Evolutionary conservation across 2,329 filamentous ascomycete genomes (phyloP), one percentile per base, ranked within the genome.

Genomic region (Aspergillus brasiliensis): DNA sequence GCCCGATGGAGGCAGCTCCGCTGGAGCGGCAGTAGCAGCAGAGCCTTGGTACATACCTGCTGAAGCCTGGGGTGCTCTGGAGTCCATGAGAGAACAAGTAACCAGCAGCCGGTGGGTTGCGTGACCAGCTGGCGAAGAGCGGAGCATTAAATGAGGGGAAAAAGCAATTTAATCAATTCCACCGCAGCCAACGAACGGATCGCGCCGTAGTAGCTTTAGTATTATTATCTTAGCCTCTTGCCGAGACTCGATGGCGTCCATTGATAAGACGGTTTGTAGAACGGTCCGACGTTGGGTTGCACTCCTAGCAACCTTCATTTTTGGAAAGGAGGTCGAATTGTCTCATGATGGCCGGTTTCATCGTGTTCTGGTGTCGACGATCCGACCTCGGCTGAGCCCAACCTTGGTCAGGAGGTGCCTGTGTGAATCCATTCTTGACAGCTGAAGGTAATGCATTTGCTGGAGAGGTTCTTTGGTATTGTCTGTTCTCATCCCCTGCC

Each of bases 1-100:
- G 59, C 64, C 64, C 21, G 68, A 61, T 46, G 65, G 58, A 21
- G 65, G 55, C 19, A 64, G 42, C 27, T 64, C 63, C 4, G 54
- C 25, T 8, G 48, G 42, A 8, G 28, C 42, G 10, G 28, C 42
- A 15, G 27, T 25, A 5, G 46, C 31, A 15, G n/a, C 15, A n/a
- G 46, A 49, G n/a, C 38, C 55, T 38, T 58, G 21, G 19, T 59
- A 61, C 38, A 28, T 40, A 52, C 57, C 57, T 40, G 19, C 21
- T 10, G 53, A 37, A 25, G 44, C n/a, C 21, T 54, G 48, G n/a
- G 47, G 27, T 31, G 34, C 40, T 48, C 57, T 60, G 46, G 54
- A 56, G 38, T 23, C 56, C 61, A 63, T 63, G 38, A 44, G 38
- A 23, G 17, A 11, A 28, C 13, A 15, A 27, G 27, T 13, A 5